Conservation (phyloP, 73 alveolate genomes). For the Tetrahymena malaccensis region DNA sequence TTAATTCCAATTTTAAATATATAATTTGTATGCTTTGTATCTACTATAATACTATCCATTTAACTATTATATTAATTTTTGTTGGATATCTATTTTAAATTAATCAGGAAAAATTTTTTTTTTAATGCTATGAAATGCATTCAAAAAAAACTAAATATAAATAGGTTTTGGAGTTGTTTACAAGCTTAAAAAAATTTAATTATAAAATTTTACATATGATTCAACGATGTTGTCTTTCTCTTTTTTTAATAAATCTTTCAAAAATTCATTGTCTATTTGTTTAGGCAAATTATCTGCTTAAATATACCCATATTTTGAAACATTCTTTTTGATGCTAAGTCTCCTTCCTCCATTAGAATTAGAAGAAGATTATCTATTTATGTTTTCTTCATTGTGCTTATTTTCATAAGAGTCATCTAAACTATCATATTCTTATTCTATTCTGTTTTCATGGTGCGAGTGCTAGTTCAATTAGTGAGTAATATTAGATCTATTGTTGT, state of each 20-base stretch:
- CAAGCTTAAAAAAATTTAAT: no score
- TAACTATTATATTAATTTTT: no score
- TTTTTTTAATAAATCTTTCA: background rate
- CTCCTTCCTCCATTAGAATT: background rate
- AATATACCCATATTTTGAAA: background rate
- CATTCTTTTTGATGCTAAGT: background rate
- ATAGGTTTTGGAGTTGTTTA: background rate
- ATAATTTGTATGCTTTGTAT: background rate
- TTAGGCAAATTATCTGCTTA: background rate
- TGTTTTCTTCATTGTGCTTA: background rate
- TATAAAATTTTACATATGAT: background rate
- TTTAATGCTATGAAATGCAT: background rate
- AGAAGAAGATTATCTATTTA: background rate
- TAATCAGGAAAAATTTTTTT: background rate
- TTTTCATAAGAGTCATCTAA: background rate
- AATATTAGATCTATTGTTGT: background rate
- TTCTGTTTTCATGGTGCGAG: background rate
- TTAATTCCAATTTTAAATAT: no score
- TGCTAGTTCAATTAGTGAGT: background rate
- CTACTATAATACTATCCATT: background rate
- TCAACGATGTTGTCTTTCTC: background rate
- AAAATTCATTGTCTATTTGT: background rate
- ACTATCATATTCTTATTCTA: background rate
- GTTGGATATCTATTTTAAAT: background rate
- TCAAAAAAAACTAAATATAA: background rate